A percentile compares a stretch with the other conserved stretches of the same genome.
Evolutionary conservation across 257 asterid species (phyloP).

Genomic region (Thymus mandschuricus): DNA sequence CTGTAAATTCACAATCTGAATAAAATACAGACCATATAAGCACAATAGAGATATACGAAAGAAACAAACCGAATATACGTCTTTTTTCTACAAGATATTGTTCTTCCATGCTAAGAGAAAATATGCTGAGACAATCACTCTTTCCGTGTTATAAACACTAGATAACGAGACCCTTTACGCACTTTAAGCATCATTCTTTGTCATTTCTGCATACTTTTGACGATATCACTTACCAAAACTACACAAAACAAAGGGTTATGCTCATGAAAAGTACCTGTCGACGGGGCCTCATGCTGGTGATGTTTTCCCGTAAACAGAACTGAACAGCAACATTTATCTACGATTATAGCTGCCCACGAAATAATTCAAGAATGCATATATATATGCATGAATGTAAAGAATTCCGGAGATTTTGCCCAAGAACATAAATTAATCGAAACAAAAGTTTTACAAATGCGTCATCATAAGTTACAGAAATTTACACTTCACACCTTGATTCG

Average conservation of each 20-base stretch:
- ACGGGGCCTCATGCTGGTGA: conserved; percentile 31
- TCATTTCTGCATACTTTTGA: conserved; percentile 22
- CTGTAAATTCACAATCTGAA: too few species aligned
- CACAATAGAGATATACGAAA: not conserved
- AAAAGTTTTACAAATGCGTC: conserved; percentile 18
- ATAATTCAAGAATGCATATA: not conserved
- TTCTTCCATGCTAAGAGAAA: not conserved
- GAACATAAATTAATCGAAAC: not conserved
- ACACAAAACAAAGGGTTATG: conserved; percentile 29
- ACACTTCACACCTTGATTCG: conserved; percentile 48
- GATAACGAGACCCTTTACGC: conserved; percentile 9
- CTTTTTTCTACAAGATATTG: not conserved
- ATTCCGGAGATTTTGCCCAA: conserved; percentile 5
- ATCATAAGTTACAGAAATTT: conserved; percentile 55
- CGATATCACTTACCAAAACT: conserved; percentile 33
- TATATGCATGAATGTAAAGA: not conserved
- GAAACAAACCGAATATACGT: not conserved
- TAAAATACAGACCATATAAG: not conserved
- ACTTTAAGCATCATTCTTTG: conserved; percentile 35
- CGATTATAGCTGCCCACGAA: not conserved
- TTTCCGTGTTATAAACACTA: conserved; percentile 23
- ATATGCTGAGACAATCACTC: conserved; percentile 26
- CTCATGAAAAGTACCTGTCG: conserved; percentile 20
- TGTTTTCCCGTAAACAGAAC: not conserved
- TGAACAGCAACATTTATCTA: not conserved